A percentile compares a stretch with the other conserved stretches of the same genome.
These are phyloP conservation scores for Malassezia brasiliensis DNA, from an alignment of 1,284 basidiomycete genomes.

Conservation along the genomic window DNA sequence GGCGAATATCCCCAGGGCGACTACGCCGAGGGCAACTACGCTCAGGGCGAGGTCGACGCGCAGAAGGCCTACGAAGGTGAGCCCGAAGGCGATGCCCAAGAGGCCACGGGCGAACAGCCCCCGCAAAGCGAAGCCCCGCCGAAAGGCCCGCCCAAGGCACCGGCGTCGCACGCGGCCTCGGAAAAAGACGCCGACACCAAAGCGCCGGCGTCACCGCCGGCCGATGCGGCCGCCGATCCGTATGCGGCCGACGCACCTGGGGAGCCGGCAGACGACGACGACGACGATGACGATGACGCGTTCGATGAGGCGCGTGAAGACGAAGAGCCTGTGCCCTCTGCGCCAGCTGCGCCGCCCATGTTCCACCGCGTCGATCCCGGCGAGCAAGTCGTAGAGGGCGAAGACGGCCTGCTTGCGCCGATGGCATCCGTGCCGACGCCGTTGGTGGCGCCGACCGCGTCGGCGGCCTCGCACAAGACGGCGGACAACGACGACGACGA, in stretches of 20 bases:
- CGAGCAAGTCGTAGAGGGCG: background rate
- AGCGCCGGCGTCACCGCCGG: background rate
- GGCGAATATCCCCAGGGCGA: too few species aligned
- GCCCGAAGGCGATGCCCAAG: background rate
- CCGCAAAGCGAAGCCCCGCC: too few species aligned
- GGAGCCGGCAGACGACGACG: background rate
- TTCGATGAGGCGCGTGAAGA: conserved; percentile 1
- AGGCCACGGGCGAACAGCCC: too few species aligned
- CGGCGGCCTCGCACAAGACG: background rate
- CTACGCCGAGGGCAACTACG: too few species aligned
- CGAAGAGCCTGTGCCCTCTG: background rate
- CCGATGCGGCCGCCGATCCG: background rate
- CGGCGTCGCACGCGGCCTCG: too few species aligned
- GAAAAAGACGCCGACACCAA: too few species aligned
- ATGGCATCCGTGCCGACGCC: conserved; percentile 1
- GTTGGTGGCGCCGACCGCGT: background rate
- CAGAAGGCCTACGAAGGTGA: too few species aligned
- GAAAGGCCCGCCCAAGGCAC: too few species aligned
- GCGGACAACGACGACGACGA: conserved; percentile 56
- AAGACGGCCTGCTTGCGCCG: conserved; percentile 13
- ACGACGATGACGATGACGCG: background rate
- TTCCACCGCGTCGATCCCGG: conserved; percentile 13
- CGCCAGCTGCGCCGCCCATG: conserved; percentile 1
- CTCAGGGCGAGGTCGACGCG: too few species aligned
- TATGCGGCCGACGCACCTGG: background rate